These are phyloP conservation scores for Candida sonorensis DNA, from an alignment of 805 yeast genomes.

Conservation along the genomic window DNA sequence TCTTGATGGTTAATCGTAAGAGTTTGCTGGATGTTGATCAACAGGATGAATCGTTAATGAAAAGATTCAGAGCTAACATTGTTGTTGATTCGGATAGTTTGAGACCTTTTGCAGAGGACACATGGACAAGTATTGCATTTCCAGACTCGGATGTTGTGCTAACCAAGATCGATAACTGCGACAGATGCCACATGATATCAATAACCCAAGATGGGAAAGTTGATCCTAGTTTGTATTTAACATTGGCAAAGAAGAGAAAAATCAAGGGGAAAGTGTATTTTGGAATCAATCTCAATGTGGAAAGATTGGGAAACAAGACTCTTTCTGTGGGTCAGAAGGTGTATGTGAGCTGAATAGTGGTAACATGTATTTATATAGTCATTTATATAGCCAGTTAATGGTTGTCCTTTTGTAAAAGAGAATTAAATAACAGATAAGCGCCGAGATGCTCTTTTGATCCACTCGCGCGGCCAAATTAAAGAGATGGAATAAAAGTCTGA, in stretches of 20 bases:
- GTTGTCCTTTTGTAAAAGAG: too few relatives aligned
- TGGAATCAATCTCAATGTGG: conserved; percentile 27
- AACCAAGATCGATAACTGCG: conserved; percentile 28
- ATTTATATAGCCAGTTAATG: too few relatives aligned
- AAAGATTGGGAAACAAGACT: conserved; percentile 6
- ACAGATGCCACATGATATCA: conserved; percentile 40
- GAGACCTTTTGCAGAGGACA: conserved; percentile 33
- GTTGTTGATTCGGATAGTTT: conserved; percentile 16
- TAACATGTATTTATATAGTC: too few relatives aligned
- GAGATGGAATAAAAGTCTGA: too few relatives aligned
- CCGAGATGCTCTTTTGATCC: too few relatives aligned
- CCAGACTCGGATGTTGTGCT: too few relatives aligned
- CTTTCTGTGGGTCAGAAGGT: conserved; percentile 17
- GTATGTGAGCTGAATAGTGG: too few relatives aligned
- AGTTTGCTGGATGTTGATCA: conserved; percentile 21
- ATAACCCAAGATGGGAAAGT: conserved; percentile 31
- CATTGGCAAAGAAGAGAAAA: conserved; percentile 28
- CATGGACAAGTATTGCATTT: conserved; percentile 24
- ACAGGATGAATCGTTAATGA: conserved; percentile 7
- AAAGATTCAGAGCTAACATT: conserved; percentile 33
- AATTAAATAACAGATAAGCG: too few relatives aligned
- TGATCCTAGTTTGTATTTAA: conserved; percentile 27
- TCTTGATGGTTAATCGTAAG: conserved; percentile 27
- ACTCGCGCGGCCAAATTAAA: too few relatives aligned
- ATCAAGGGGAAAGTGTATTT: conserved; percentile 32